Percentiles rank a stretch among this genome's conserved stretches.
phyloP scores from a whole-genome alignment of 179 eudicot genomes.

The Gypsophila paniculata region DNA sequence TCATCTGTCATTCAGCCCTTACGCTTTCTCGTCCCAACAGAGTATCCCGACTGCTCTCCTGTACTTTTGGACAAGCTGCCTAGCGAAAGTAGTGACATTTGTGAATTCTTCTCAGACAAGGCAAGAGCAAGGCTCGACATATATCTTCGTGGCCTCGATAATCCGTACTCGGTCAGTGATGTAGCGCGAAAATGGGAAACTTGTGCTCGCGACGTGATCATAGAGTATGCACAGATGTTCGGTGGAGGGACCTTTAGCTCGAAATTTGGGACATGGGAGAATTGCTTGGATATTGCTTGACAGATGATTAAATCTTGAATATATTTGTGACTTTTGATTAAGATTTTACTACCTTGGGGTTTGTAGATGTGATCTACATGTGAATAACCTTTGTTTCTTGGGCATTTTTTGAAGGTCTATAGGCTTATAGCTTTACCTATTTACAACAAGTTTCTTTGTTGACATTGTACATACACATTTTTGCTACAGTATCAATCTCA shows the following conservation, averaged over 20 bases:
- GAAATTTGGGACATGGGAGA: slow-evolving; percentile 61
- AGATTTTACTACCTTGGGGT: background rate
- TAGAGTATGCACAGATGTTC: slow-evolving; percentile 48
- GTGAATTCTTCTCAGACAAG: slow-evolving; percentile 48
- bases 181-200: slow-evolving; percentile 65
- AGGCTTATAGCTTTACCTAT: no score
- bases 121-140: slow-evolving; percentile 52
- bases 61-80: slow-evolving; percentile 31
- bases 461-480: background rate
- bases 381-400: background rate
- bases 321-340: slow-evolving; percentile 7
- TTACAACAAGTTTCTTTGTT: background rate
- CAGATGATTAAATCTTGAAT: slow-evolving; percentile 1
- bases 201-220: slow-evolving; percentile 55
- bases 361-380: background rate
- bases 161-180: slow-evolving; percentile 58
- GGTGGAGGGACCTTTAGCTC: slow-evolving; percentile 78
- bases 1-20: slow-evolving; percentile 29
- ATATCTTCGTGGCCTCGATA: slow-evolving; percentile 44
- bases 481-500: background rate
- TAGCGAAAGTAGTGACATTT: slow-evolving; percentile 31
- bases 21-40: slow-evolving; percentile 35
- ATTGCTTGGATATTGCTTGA: slow-evolving; percentile 43
- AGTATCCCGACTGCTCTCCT: slow-evolving; percentile 42
- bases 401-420: background rate